phyloP scores from a whole-genome alignment of 2,329 filamentous ascomycete genomes.

The Penicillium sp. region DNA sequence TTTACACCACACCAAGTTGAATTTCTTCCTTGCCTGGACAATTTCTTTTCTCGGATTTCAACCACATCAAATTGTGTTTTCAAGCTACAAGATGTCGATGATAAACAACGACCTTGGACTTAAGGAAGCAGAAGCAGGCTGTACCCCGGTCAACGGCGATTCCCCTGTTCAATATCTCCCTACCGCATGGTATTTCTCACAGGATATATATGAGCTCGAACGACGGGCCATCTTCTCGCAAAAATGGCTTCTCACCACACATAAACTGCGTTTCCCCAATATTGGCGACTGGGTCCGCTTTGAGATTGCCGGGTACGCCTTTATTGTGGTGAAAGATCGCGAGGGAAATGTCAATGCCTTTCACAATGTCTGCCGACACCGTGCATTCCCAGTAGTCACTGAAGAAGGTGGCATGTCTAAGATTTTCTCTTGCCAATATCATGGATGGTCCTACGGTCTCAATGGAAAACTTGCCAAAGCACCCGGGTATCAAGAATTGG shows the following conservation, averaged over 20 bases:
- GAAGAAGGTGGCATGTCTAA: conserved; percentile 19
- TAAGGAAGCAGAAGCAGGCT: neutral
- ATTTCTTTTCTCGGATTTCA: no score
- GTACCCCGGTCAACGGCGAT: conserved; percentile 9
- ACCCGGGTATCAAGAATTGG: conserved; percentile 23
- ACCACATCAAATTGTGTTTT: neutral
- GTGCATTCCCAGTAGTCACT: conserved; percentile 26
- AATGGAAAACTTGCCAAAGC: conserved; percentile 28
- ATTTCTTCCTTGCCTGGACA: neutral
- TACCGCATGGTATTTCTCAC: conserved; percentile 49
- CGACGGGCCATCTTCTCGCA: conserved; percentile 57
- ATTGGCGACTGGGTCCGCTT: conserved; percentile 58
- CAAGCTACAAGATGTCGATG: conserved; percentile 7
- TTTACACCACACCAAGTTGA: neutral
- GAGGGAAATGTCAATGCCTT: conserved; percentile 50
- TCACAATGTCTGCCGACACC: conserved; percentile 25
- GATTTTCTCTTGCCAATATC: conserved; percentile 28
- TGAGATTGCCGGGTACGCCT: conserved; percentile 57
- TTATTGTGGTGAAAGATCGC: conserved; percentile 54
- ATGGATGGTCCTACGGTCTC: conserved; percentile 27
- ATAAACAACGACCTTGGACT: neutral
- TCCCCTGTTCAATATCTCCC: conserved; percentile 46
- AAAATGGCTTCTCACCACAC: conserved; percentile 46
- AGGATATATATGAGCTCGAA: conserved; percentile 54
- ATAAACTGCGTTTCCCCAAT: conserved; percentile 49